These are phyloP conservation scores for Clitoria ternatea DNA, from an alignment of 306 rosid genomes.

Conservation along the genomic window DNA sequence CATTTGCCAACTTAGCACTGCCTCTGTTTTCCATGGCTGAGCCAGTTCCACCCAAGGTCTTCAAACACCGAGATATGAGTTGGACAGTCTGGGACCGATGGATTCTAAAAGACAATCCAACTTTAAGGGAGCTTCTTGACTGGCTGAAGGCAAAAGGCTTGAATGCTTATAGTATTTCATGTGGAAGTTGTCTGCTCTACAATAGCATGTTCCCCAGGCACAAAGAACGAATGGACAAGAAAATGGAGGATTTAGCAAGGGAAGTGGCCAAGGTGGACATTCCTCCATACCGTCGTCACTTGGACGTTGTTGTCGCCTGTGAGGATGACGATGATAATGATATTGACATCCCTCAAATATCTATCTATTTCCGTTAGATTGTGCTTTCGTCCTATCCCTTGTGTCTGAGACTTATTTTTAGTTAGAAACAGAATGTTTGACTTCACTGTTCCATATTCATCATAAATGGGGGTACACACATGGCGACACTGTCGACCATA, in stretches of 20 bases:
- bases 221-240: slow-evolving; percentile 89
- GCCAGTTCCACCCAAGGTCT: slow-evolving; percentile 90
- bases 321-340: slow-evolving; percentile 95
- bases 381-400: slow-evolving; percentile 24
- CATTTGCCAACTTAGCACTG: slow-evolving; percentile 87
- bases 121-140: slow-evolving; percentile 74
- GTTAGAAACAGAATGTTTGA: slow-evolving; percentile 29
- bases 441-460: slow-evolving; percentile 10
- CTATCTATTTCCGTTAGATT: slow-evolving; percentile 79
- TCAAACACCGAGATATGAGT: slow-evolving; percentile 77
- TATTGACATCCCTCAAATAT: slow-evolving; percentile 78
- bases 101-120: slow-evolving; percentile 78
- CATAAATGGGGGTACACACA: slow-evolving; percentile 22
- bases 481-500: slow-evolving; percentile 7
- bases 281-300: slow-evolving; percentile 70
- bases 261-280: slow-evolving; percentile 84
- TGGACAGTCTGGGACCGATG: slow-evolving; percentile 99
- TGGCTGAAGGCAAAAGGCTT: slow-evolving; percentile 84
- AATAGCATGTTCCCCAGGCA: slow-evolving; percentile 89
- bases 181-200: slow-evolving; percentile 82
- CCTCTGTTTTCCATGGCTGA: slow-evolving; percentile 94
- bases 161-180: slow-evolving; percentile 89
- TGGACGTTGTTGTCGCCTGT: slow-evolving; percentile 90
- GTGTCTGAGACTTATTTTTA: slow-evolving; percentile 23
- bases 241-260: slow-evolving; percentile 72